Base-by-base conservation (phyloP, 2,329 filamentous ascomycete genomes). In the Neophaeococcomyces aloes region DNA sequence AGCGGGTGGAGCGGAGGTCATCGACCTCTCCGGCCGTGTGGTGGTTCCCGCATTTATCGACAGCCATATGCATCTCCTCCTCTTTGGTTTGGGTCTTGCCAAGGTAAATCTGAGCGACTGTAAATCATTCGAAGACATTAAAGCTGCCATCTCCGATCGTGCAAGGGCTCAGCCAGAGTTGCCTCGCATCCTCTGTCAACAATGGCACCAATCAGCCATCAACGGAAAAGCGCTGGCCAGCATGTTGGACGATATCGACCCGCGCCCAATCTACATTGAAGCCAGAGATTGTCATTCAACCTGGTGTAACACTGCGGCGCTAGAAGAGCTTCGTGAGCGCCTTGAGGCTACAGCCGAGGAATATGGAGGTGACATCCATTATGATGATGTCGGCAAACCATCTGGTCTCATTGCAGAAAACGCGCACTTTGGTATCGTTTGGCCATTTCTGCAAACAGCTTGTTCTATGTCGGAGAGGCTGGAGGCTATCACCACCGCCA, bases 161-260 rank as follows among this genome's bases (percentile, higher is more conserved):
- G 68, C 67, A 1, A 51, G 54, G n/a, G 51, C 55, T 11, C 57
- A 69, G 42, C 65, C 66, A 0, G 50, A 61, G 1, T 58, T 61
- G 4, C 56, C 63, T 27, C 61, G 66, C 3, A 64, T 73, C 10
- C 38, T 71, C 17, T 71, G 69, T 46, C 61, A 60, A 45, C 65
- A 67, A 7, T 73, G 70, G 70, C 68, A 71, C 59, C 68, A 71
- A 42, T 61, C 57, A n/a, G 66, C 66, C 54, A 71, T 67, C 2
- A 53, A 63, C 15, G 63, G 65, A 4, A 46, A 63, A 18, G 67
- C 69, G 1, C 58, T 68, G 36, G 66, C 68, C 1, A 65, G 57
- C 19, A 66, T 68, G 62, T 49, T 73, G 19, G 69, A 72, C 48
- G 69, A 67, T 48, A 56, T 72, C 6, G 69, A 71, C 47, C 43